These are phyloP conservation scores for Candida tibetensis DNA, from an alignment of 805 yeast genomes.

Conservation along the genomic window DNA sequence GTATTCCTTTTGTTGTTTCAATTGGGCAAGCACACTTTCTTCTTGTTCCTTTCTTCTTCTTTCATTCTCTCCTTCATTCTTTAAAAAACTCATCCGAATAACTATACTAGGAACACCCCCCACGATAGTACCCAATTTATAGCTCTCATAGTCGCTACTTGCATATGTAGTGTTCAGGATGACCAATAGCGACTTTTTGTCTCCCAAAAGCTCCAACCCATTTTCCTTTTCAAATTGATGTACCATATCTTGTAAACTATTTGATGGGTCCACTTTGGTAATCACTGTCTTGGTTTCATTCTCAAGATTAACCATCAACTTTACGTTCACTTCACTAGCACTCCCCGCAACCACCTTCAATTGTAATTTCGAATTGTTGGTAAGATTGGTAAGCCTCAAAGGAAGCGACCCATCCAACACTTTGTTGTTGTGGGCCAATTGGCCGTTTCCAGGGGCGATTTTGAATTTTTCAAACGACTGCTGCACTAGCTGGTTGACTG, in stretches of 20 bases:
- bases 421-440: conserved; percentile 26
- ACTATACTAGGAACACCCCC: conserved; percentile 23
- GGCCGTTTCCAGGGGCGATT: conserved; percentile 20
- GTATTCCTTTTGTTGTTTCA: conserved; percentile 16
- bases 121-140: conserved; percentile 16
- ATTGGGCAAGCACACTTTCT: conserved; percentile 16
- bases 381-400: conserved; percentile 28
- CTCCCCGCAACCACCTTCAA: conserved; percentile 15
- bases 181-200: conserved; percentile 10
- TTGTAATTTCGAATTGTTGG: conserved; percentile 32
- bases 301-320: conserved; percentile 12
- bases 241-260: conserved; percentile 20
- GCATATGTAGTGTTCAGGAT: conserved; percentile 14
- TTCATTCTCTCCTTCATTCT: conserved; percentile 10
- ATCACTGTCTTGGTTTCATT: conserved; percentile 7
- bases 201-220: conserved; percentile 11
- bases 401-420: conserved; percentile 31
- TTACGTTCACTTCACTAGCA: conserved; percentile 14
- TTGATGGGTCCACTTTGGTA: conserved; percentile 8
- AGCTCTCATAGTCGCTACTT: conserved; percentile 8
- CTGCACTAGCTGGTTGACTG: conserved; percentile 28
- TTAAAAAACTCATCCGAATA: conserved; percentile 20
- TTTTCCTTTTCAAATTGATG: conserved; percentile 16
- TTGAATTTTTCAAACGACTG: conserved; percentile 25
- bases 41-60: conserved; percentile 20